These are phyloP conservation scores for Clonostachys rosea DNA, from an alignment of 2,329 filamentous ascomycete genomes.

Conservation along the genomic window DNA sequence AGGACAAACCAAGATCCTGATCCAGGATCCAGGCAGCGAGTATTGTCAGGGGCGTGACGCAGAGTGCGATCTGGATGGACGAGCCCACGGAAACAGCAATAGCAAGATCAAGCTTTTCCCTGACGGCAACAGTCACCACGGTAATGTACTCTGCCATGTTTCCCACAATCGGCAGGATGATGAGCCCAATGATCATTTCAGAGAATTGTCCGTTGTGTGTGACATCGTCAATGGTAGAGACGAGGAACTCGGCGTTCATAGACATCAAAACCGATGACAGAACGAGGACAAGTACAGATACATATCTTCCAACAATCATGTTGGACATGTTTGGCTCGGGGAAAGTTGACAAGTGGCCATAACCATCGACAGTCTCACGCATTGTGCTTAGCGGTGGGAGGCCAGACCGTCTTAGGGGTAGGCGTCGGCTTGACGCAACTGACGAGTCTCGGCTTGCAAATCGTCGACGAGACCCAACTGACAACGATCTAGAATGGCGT, in stretches of 20 bases:
- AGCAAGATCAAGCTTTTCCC: slow-evolving; percentile 55
- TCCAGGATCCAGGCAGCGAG: slow-evolving; percentile 53
- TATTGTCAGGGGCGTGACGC: slow-evolving; percentile 56
- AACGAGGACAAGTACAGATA: slow-evolving; percentile 46
- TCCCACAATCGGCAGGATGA: slow-evolving; percentile 39
- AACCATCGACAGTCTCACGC: not conserved
- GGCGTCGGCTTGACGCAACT: not conserved
- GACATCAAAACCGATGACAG: slow-evolving; percentile 51
- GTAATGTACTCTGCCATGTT: slow-evolving; percentile 48
- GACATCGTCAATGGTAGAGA: slow-evolving; percentile 52
- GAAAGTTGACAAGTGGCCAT: not conserved
- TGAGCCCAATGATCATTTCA: slow-evolving; percentile 55
- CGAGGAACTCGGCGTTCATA: slow-evolving; percentile 57
- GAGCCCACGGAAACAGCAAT: slow-evolving; percentile 53
- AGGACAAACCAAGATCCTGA: slow-evolving; percentile 60
- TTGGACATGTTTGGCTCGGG: not conserved
- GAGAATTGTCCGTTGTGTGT: slow-evolving; percentile 38
- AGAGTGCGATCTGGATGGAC: slow-evolving; percentile 57
- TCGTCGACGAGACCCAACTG: not conserved
- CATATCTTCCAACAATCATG: slow-evolving; percentile 10
- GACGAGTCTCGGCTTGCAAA: slow-evolving; percentile 2
- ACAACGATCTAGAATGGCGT: not conserved
- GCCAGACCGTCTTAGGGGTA: slow-evolving; percentile 6
- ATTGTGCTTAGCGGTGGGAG: slow-evolving; percentile 9
- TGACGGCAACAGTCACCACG: slow-evolving; percentile 47